phyloP scores from a whole-genome alignment of 768 basidiomycete species.

The Psilocybe cyanescens region DNA sequence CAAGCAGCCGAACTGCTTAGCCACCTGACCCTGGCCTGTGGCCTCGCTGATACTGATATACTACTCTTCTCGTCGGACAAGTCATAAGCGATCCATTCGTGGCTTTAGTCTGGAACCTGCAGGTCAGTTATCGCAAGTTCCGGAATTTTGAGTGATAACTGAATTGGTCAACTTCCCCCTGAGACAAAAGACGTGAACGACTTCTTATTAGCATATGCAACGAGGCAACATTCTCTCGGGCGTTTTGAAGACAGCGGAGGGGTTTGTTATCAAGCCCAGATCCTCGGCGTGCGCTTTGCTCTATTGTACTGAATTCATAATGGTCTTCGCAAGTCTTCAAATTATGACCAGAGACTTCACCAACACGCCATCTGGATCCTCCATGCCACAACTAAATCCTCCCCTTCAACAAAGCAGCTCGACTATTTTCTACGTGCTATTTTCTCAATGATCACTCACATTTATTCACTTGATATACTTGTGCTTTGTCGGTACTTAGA shows the following conservation, averaged over 20 bases:
- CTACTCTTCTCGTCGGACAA: too few species aligned
- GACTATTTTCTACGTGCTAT: too few species aligned
- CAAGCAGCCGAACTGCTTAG: too few species aligned
- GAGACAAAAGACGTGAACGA: background rate
- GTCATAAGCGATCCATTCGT: too few species aligned
- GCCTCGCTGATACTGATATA: too few species aligned
- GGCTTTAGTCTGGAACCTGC: too few species aligned
- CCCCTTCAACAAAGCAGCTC: too few species aligned
- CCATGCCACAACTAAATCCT: too few species aligned
- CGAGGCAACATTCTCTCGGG: background rate
- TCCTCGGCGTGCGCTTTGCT: background rate
- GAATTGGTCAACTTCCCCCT: background rate
- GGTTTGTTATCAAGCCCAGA: background rate
- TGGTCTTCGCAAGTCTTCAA: background rate
- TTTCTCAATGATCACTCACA: background rate
- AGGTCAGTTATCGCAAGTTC: too few species aligned
- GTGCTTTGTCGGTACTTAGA: background rate
- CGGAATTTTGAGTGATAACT: too few species aligned
- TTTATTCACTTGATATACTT: background rate
- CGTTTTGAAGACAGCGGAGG: background rate
- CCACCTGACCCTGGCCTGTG: too few species aligned
- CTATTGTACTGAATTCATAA: background rate
- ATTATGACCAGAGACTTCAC: background rate
- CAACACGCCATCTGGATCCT: background rate
- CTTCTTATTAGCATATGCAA: background rate